Base-by-base conservation (phyloP, 805 yeast genomes). In the Martiniozyma abietophila region DNA sequence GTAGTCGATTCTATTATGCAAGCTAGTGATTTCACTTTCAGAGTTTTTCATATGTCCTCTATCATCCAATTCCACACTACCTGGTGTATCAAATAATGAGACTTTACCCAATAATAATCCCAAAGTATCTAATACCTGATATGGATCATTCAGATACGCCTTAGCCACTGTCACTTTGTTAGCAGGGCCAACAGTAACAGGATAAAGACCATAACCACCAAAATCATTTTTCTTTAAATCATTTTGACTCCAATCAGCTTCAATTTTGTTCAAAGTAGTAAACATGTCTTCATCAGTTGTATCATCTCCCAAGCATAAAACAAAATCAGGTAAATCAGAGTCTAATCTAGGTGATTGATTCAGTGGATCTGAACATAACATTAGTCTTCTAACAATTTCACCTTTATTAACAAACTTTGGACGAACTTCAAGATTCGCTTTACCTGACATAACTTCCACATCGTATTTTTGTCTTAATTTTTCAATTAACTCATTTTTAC, bases 231-330 rank as follows among this genome's bases (percentile, higher is more conserved):
- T 57, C 2, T 64, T 60, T 25, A 62, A 53, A 6, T 61, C 58
- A 3, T 61, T 54, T 8, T 52, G 53, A 40, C 58, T 60, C 80
- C 80, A 74, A 18, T 56, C 50, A 3, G 53, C 49, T 47, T 80
- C 85, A 45, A 83, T 73, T 3, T 62, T 64, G 38, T 76, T 72
- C 48, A 92, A 64, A 18, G 89, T 79, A 39, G 65, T 68, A 57
- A 92, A 92, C 99, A 92, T 92, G 51, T 92, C 98, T 57, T 92
- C 99, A 57, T 92, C 99, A 0, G 99, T 92, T 27, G 79, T 69
- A 56, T 92, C 99, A 57, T 92, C 99, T 33, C 99, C 99, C 28
- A 85, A 59, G 61, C 97, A 92, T 35, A 89, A 58, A 26, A 82
- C 73, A 51, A 92, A 89, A 49, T 84, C 95, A 0, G 96, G 92